phyloP scores from a whole-genome alignment of 495 filamentous ascomycete genomes.

The Xylaria cubensis region DNA sequence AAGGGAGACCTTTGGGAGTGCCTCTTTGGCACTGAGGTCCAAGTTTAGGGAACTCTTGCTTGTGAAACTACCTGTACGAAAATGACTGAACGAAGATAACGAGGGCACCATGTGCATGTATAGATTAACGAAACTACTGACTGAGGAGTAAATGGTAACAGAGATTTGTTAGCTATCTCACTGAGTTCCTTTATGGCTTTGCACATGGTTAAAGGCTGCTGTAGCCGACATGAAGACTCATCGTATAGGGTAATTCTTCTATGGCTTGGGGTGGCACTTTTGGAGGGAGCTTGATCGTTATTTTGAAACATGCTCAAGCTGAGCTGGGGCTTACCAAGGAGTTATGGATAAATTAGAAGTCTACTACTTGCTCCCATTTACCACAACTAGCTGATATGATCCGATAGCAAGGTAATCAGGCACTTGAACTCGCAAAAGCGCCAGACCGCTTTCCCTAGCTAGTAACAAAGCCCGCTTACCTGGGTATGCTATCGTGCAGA shows the following conservation, averaged over 20 bases:
- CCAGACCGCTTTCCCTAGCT: no score
- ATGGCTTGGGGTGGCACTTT: not conserved
- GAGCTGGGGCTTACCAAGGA: no score
- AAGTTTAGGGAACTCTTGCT: not conserved
- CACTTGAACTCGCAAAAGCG: no score
- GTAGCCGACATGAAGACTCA: not conserved
- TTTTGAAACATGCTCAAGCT: no score
- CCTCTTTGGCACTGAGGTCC: constrained; percentile 67
- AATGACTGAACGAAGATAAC: constrained; percentile 11
- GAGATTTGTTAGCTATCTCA: not conserved
- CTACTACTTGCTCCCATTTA: no score
- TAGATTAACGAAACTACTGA: not conserved
- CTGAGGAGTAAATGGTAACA: not conserved
- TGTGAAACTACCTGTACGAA: not conserved
- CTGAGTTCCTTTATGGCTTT: not conserved
- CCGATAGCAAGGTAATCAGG: no score
- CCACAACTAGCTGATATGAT: no score
- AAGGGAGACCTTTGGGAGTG: constrained; percentile 88
- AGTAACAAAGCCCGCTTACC: no score
- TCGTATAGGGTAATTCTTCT: not conserved
- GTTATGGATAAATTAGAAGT: no score
- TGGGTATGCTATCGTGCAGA: no score
- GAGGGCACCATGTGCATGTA: not conserved
- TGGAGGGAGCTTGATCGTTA: no score
- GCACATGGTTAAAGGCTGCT: no score